phyloP scores from a whole-genome alignment of 208 protist genomes.

The Acanthamoeba divionensis region DNA sequence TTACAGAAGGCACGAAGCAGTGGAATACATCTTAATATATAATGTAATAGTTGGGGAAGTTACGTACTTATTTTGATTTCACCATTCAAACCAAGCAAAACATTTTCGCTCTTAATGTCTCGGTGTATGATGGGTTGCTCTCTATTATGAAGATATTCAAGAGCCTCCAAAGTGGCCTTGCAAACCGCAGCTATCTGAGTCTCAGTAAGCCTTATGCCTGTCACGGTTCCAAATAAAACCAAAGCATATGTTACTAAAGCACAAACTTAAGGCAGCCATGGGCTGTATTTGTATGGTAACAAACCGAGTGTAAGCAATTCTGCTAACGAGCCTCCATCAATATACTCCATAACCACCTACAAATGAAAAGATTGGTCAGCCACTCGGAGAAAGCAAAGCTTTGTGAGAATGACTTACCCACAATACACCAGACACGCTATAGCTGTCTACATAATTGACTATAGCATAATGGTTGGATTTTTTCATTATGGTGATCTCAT shows the following conservation, averaged over 20 bases:
- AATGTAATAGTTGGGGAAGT: not conserved
- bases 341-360: slow-evolving; percentile 45
- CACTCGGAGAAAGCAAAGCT: not conserved
- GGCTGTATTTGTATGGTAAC: too few relatives aligned
- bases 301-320: slow-evolving; percentile 19
- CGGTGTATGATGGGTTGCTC: slow-evolving; percentile 31
- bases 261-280: not conserved
- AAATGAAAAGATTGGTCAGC: not conserved
- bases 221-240: not conserved
- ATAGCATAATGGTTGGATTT: not conserved
- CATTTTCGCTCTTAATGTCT: slow-evolving; percentile 44
- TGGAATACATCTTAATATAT: not conserved
- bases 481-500: slow-evolving; percentile 38
- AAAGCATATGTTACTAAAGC: not conserved
- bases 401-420: not conserved
- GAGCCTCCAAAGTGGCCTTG: not conserved
- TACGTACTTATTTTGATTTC: slow-evolving; percentile 43
- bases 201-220: slow-evolving; percentile 8
- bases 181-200: slow-evolving; percentile 30
- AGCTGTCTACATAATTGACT: slow-evolving; percentile 10
- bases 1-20: not conserved
- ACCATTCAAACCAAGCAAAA: slow-evolving; percentile 3
- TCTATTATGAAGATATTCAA: slow-evolving; percentile 12
- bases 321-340: slow-evolving; percentile 31
- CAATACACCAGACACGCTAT: not conserved